These are phyloP conservation scores for Baorangia bicolor DNA, from an alignment of 768 basidiomycete species.

Conservation along the genomic window DNA sequence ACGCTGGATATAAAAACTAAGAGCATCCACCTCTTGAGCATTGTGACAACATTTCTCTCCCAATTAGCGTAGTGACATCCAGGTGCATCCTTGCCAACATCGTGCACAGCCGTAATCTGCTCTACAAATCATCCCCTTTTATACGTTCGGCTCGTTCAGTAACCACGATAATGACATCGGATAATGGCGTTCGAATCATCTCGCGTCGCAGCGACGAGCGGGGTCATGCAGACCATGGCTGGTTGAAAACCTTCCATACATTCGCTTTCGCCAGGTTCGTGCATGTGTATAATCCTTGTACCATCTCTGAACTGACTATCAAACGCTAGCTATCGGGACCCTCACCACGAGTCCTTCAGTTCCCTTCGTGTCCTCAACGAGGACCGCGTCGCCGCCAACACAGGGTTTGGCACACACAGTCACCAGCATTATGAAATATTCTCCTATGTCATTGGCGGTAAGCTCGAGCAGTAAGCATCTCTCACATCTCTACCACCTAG, in stretches of 20 bases:
- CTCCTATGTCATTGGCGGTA: constrained; percentile 77
- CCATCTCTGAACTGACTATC: constrained; percentile 13
- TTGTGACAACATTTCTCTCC: neutral
- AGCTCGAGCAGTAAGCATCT: constrained; percentile 72
- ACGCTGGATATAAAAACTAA: constrained; percentile 20
- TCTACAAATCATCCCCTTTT: neutral
- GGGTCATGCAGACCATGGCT: constrained; percentile 76
- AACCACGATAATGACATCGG: constrained; percentile 14
- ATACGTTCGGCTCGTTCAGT: neutral
- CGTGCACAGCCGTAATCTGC: neutral
- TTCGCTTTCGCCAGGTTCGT: constrained; percentile 73
- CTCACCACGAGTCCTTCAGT: constrained; percentile 60
- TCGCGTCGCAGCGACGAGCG: constrained; percentile 61
- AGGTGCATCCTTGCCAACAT: constrained; percentile 3
- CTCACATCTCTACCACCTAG: neutral
- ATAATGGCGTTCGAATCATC: constrained; percentile 36
- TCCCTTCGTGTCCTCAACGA: constrained; percentile 89
- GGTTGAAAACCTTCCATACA: constrained; percentile 87
- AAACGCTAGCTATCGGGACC: constrained; percentile 56
- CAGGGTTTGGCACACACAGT: constrained; percentile 84
- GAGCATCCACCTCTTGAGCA: neutral
- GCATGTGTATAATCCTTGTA: neutral
- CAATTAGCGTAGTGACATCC: neutral
- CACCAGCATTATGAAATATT: constrained; percentile 92
- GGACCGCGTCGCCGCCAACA: constrained; percentile 72